A percentile compares a stretch with the other conserved stretches of the same genome.
These are phyloP conservation scores for Penicillium verhagenii DNA, from an alignment of 495 filamentous ascomycete species.

Conservation along the genomic window DNA sequence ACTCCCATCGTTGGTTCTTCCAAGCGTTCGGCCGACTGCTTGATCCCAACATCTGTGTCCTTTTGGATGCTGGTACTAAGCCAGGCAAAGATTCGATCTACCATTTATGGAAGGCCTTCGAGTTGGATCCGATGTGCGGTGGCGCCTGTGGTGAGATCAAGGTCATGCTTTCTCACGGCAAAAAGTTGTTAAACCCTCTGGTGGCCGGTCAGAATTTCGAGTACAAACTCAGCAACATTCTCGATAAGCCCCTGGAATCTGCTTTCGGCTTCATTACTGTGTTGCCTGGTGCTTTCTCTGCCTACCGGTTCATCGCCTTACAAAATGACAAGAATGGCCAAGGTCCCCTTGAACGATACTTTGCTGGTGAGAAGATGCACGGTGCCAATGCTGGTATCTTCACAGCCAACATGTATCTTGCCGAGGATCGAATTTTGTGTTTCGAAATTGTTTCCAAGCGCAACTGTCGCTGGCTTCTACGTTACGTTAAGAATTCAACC, in stretches of 20 bases:
- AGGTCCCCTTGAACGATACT: conserved; percentile 95
- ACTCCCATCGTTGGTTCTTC: conserved; percentile 99
- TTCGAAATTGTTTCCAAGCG: conserved; percentile 98
- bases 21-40: conserved; percentile 92
- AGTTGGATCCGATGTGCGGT: conserved; percentile 94
- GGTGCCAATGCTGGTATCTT: conserved; percentile 95
- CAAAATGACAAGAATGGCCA: conserved; percentile 95
- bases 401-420: conserved; percentile 99
- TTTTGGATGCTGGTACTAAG: conserved; percentile 94
- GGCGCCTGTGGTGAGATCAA: conserved; percentile 99
- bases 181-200: conserved; percentile 87
- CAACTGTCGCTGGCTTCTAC: conserved; percentile 93
- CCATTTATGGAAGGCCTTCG: conserved; percentile 97
- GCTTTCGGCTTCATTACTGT: conserved; percentile 98
- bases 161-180: conserved; percentile 92
- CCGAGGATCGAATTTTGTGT: conserved; percentile 98
- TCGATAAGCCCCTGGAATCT: conserved; percentile 97
- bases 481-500: conserved; percentile 95
- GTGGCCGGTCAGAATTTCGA: conserved; percentile 99
- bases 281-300: conserved; percentile 95
- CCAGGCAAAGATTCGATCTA: conserved; percentile 94
- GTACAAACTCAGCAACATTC: conserved; percentile 99
- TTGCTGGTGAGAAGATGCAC: conserved; percentile 96
- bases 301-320: conserved; percentile 89
- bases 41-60: conserved; percentile 93